A percentile compares a stretch with the other conserved stretches of the same genome.
Conservation (phyloP, 345 rosid genomes). For the Trapa bicornis region DNA sequence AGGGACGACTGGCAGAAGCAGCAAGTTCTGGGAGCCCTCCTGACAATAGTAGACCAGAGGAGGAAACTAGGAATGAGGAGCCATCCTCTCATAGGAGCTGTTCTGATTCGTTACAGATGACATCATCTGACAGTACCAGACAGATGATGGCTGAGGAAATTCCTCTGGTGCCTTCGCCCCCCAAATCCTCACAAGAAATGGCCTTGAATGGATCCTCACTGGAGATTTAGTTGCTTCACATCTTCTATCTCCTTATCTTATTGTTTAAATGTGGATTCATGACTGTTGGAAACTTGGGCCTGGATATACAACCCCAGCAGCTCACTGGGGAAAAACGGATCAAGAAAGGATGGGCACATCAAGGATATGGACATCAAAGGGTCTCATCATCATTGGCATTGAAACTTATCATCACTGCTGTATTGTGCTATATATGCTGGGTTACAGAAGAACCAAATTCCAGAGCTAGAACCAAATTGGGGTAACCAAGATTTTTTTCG, state of each 20-base stretch:
- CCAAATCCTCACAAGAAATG: slow-evolving; percentile 80
- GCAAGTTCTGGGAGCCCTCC: slow-evolving; percentile 22
- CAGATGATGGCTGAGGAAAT: slow-evolving; percentile 52
- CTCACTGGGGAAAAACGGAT: not conserved
- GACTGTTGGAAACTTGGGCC: not conserved
- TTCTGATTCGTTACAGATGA: slow-evolving; percentile 36
- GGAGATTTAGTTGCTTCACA: not conserved
- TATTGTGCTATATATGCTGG: no score
- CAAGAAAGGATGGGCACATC: not conserved
- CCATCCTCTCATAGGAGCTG: slow-evolving; percentile 33
- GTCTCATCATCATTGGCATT: not conserved
- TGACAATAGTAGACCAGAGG: slow-evolving; percentile 25
- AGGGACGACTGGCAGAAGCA: slow-evolving; percentile 10
- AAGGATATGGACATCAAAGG: not conserved
- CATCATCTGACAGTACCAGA: slow-evolving; percentile 28
- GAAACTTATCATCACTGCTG: no score
- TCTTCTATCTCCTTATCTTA: no score
- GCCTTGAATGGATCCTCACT: slow-evolving; percentile 73
- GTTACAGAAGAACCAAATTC: no score
- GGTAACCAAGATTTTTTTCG: no score
- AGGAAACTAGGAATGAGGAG: slow-evolving; percentile 33
- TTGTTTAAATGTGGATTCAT: not conserved
- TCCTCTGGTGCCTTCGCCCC: slow-evolving; percentile 49
- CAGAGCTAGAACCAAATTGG: no score
- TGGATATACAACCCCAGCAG: not conserved